phyloP scores from a whole-genome alignment of 2,329 filamentous ascomycete species.

The Clathrospora elynae region DNA sequence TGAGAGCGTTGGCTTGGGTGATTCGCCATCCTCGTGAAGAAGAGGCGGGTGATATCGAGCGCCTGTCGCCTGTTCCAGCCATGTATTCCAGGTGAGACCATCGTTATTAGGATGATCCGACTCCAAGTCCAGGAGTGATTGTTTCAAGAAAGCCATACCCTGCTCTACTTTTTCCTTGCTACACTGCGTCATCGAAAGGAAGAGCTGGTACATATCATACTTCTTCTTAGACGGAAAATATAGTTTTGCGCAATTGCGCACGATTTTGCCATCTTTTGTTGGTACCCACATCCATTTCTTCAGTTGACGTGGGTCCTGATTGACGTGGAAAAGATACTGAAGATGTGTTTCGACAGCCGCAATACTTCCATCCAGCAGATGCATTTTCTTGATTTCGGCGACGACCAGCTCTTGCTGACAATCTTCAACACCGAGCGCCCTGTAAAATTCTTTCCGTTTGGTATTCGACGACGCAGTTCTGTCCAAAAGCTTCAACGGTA shows the following conservation, averaged over 20 bases:
- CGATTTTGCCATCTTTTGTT: background rate
- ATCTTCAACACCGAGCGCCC: slow-evolving; percentile 21
- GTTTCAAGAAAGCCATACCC: too few species aligned
- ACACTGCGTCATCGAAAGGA: too few species aligned
- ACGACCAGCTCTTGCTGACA: slow-evolving; percentile 18
- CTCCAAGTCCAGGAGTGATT: too few species aligned
- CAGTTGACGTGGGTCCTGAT: background rate
- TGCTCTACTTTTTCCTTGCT: too few species aligned
- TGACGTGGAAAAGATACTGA: slow-evolving; percentile 20
- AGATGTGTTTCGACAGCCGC: background rate
- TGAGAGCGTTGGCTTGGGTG: slow-evolving; percentile 17
- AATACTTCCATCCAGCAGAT: background rate
- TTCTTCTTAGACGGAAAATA: slow-evolving; percentile 20
- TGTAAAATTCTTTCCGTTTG: slow-evolving; percentile 17
- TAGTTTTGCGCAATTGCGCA: background rate
- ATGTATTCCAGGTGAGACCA: too few species aligned
- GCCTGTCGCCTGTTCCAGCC: too few species aligned
- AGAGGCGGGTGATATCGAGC: too few species aligned
- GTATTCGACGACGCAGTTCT: slow-evolving; percentile 6
- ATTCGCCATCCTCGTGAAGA: background rate
- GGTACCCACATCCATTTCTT: slow-evolving; percentile 11
- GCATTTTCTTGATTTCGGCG: slow-evolving; percentile 7
- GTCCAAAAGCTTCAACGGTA: slow-evolving; percentile 17
- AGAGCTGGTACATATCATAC: slow-evolving; percentile 22
- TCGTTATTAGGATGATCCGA: too few species aligned